phyloP scores from a whole-genome alignment of 352 stramenopile species.

The Pythium vanterpoolii region DNA sequence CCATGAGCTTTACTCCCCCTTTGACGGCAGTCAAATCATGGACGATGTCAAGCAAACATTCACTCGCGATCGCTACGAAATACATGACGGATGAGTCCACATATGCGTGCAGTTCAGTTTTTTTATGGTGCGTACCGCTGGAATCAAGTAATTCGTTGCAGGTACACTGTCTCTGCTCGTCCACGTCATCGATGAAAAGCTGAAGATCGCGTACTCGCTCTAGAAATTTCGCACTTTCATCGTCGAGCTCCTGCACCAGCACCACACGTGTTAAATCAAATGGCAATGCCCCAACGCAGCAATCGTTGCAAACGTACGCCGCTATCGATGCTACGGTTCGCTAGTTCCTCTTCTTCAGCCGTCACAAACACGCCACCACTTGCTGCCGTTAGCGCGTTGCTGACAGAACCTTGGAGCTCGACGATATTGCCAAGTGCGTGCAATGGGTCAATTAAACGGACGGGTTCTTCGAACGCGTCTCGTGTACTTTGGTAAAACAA shows the following conservation, averaged over 20 bases:
- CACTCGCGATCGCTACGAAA: conserved; percentile 3
- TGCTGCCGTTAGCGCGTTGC: neutral
- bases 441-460: neutral
- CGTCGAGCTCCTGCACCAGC: neutral
- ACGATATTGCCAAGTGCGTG: neutral
- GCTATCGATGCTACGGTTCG: neutral
- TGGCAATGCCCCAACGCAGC: neutral
- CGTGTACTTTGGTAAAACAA: neutral
- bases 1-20: conserved; percentile 3
- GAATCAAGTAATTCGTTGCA: neutral
- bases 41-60: conserved; percentile 16
- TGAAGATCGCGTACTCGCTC: conserved; percentile 8
- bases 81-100: neutral
- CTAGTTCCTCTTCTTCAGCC: conserved; percentile 8
- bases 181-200: conserved; percentile 14
- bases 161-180: neutral
- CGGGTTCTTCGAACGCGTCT: neutral
- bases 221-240: conserved; percentile 9
- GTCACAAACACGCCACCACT: neutral
- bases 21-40: conserved; percentile 5
- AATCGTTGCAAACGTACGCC: neutral
- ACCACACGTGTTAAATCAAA: neutral
- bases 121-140: neutral
- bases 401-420: neutral
- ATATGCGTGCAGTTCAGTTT: neutral